Percentiles rank a stretch among this genome's conserved stretches.
phyloP scores from a whole-genome alignment of 1,139 yeast species.

The Protomyces inundatus region DNA sequence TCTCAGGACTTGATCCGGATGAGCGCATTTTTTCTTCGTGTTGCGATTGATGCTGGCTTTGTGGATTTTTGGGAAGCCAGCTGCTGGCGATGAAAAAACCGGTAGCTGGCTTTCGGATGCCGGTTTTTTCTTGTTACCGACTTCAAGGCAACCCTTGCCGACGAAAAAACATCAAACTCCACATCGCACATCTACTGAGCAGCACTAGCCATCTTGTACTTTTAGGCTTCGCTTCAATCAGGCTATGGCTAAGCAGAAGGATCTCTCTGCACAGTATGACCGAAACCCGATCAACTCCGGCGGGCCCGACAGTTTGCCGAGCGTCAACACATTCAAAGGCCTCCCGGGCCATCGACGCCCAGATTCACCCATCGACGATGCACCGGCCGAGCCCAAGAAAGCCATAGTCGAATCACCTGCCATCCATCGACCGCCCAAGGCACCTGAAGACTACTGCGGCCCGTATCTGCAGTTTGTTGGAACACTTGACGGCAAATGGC shows the following conservation, averaged over 20 bases:
- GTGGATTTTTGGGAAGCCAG: too few relatives aligned
- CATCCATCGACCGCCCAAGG: constrained; percentile 19
- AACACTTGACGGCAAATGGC: constrained; percentile 6
- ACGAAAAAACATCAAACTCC: not conserved
- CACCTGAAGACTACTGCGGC: constrained; percentile 19
- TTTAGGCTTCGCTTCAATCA: too few relatives aligned
- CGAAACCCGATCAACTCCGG: constrained; percentile 14
- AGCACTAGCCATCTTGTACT: too few relatives aligned
- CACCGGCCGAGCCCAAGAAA: constrained; percentile 23
- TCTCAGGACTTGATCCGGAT: too few relatives aligned
- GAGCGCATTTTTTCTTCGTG: too few relatives aligned
- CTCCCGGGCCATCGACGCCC: constrained; percentile 16
- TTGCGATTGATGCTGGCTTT: too few relatives aligned
- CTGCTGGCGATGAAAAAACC: too few relatives aligned
- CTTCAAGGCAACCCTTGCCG: not conserved
- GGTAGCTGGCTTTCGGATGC: too few relatives aligned
- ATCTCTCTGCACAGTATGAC: constrained; percentile 11
- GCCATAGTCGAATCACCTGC: constrained; percentile 16
- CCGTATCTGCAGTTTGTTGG: constrained; percentile 18
- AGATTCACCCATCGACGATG: constrained; percentile 7
- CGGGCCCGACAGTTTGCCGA: constrained; percentile 12
- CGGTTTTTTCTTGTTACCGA: too few relatives aligned
- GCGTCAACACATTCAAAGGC: constrained; percentile 10
- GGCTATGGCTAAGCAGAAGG: not conserved
- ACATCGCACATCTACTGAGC: not conserved